Base-by-base conservation (phyloP, 2,329 filamentous ascomycete genomes). In the Penicillium sp. region DNA sequence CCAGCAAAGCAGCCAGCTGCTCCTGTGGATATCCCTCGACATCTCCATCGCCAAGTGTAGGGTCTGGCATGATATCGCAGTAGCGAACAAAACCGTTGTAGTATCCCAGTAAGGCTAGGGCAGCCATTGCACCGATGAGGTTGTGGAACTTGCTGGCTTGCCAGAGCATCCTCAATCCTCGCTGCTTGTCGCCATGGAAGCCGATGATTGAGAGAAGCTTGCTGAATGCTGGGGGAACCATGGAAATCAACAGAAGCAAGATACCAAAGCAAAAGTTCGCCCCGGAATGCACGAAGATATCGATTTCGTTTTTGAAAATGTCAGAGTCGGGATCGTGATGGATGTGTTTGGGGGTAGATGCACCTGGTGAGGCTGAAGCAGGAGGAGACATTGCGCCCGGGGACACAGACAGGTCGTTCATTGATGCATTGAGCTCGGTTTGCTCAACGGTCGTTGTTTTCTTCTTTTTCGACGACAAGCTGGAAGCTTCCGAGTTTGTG, bases 141-240 rank as follows among this genome's bases (percentile, higher is more conserved):
- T 96, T 96, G 57, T 87, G 77, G 70, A 92, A 94, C 46, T 87
- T 86, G 21, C 90, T 92, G 11, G 91, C 90, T 69, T 90, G 87
- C 94, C 94, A 99, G 4, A 99, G 84, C 84, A 97, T 88, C 38
- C 83, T 80, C 31, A 97, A 81, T 9, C 92, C 94, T 38, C 88
- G 83, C 57, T 90, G 85, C 41, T 92, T 87, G 69, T 97, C 92
- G 31, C 94, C 94, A 57, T 85, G 87, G 75, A 97, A 97, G 1
- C 94, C 94, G 29, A 97, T 88, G 40, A 97, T 88, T 55, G 88
- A 90, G 4, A 97, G 80, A 1, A 99, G 82, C 52, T 86, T 88
- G n/a, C 85, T 88, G 72, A 97, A 96, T 0, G 92, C 85, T 0
- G 94, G 94, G 0, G 94, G 95, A 0, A 97, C 86, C 77, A 97